Evolutionary conservation across 2,329 filamentous ascomycete genomes (phyloP).

Genomic region (Knufia fluminis): DNA sequence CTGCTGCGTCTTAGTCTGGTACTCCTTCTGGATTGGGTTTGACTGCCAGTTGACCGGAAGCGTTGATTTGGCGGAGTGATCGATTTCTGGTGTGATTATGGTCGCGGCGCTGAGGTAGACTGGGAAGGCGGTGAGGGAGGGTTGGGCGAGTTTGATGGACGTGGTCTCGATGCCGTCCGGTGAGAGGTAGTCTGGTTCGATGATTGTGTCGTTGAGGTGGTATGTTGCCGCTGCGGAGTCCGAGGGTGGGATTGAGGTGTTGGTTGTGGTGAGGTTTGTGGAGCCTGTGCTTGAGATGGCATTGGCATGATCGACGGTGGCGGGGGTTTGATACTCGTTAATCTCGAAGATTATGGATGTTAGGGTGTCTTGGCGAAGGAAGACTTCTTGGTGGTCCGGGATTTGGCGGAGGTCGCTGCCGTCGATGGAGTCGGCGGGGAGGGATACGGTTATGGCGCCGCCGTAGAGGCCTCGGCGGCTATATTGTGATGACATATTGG

Average conservation of each 20-base stretch:
- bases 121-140: conserved; percentile 12
- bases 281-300: conserved; percentile 8
- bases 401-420: conserved; percentile 23
- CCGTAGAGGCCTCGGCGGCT: conserved; percentile 18
- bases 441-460: conserved; percentile 20
- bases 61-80: conserved; percentile 5
- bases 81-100: conserved; percentile 14
- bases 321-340: conserved; percentile 51
- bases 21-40: conserved; percentile 25
- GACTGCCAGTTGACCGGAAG: conserved; percentile 12
- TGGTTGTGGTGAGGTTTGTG: conserved; percentile 7
- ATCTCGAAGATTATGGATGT: conserved; percentile 87
- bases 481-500: not conserved
- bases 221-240: conserved; percentile 27
- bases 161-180: not conserved
- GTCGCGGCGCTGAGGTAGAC: conserved; percentile 17
- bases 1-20: conserved; percentile 59
- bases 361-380: conserved; percentile 72
- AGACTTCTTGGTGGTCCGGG: conserved; percentile 76
- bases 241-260: conserved; percentile 17
- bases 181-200: conserved; percentile 23
- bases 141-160: conserved; percentile 7
- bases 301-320: not conserved
- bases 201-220: conserved; percentile 42
- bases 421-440: conserved; percentile 20